phyloP scores from a whole-genome alignment of 1,139 yeast species.

The Hansenula anomala region DNA sequence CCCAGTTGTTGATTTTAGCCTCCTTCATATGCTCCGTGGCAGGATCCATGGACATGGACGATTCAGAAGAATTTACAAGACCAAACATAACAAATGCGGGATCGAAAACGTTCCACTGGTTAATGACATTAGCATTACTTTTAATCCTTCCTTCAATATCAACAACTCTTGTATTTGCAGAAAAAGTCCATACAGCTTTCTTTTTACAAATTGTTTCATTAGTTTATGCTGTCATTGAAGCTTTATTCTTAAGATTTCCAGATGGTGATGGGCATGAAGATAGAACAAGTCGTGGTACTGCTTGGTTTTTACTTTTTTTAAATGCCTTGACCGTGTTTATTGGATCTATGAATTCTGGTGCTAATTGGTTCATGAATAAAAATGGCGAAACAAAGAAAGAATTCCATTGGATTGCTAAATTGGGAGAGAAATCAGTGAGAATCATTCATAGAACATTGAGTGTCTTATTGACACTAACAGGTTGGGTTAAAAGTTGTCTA shows the following conservation, averaged over 20 bases:
- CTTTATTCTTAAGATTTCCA: conserved; percentile 52
- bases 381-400: conserved; percentile 8
- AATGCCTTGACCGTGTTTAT: conserved; percentile 43
- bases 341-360: conserved; percentile 53
- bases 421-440: conserved; percentile 28
- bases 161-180: conserved; percentile 51
- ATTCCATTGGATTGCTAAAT: conserved; percentile 25
- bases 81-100: conserved; percentile 38
- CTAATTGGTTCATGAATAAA: conserved; percentile 38
- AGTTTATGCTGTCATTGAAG: conserved; percentile 50
- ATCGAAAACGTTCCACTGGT: conserved; percentile 62
- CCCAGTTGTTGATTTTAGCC: neutral
- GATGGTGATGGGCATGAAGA: conserved; percentile 63
- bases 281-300: conserved; percentile 59
- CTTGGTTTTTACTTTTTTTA: conserved; percentile 50
- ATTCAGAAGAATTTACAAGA: conserved; percentile 23
- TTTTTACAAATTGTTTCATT: conserved; percentile 43
- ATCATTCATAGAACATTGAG: conserved; percentile 43
- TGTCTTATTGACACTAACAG: conserved; percentile 43
- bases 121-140: conserved; percentile 39
- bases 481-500: conserved; percentile 67
- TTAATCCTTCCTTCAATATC: conserved; percentile 53
- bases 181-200: conserved; percentile 40
- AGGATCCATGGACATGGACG: conserved; percentile 24
- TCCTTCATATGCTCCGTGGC: neutral